These are phyloP conservation scores for Marasmius oreades DNA, from an alignment of 1,284 basidiomycete genomes.

Conservation along the genomic window DNA sequence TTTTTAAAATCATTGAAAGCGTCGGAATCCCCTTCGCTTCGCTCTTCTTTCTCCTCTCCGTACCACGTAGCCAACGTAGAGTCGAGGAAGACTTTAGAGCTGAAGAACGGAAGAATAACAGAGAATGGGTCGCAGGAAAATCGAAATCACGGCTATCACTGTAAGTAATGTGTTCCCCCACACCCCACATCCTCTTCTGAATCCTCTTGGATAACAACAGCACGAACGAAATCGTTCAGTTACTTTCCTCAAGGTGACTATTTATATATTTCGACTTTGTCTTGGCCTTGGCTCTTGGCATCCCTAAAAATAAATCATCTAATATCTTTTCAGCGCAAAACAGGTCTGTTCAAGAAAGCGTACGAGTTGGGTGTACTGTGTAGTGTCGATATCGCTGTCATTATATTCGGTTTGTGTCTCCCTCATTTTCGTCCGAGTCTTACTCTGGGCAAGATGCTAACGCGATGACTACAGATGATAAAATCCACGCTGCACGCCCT, in stretches of 20 bases:
- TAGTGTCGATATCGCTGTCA: not conserved
- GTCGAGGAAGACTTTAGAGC: too few relatives aligned
- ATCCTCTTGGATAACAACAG: not conserved
- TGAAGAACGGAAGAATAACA: too few relatives aligned
- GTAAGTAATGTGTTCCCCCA: not conserved
- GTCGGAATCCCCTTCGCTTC: too few relatives aligned
- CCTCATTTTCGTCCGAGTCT: too few relatives aligned
- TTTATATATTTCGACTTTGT: not conserved
- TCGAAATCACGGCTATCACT: not conserved
- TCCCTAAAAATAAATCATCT: not conserved
- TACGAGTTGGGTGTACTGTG: slow-evolving; percentile 26
- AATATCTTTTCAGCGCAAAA: slow-evolving; percentile 22
- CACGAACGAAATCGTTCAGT: not conserved
- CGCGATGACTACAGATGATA: too few relatives aligned
- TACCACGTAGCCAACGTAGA: too few relatives aligned
- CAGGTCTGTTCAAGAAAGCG: slow-evolving; percentile 28
- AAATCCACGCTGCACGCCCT: not conserved
- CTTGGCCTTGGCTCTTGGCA: not conserved
- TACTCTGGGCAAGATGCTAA: too few relatives aligned
- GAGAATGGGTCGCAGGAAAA: not conserved
- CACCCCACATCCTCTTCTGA: not conserved
- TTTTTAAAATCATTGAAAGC: too few relatives aligned
- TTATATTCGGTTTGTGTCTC: not conserved
- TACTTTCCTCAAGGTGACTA: not conserved
- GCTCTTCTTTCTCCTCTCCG: too few relatives aligned